Conservation (phyloP, 208 protist species). For the Balamuthia mandrillaris region DNA sequence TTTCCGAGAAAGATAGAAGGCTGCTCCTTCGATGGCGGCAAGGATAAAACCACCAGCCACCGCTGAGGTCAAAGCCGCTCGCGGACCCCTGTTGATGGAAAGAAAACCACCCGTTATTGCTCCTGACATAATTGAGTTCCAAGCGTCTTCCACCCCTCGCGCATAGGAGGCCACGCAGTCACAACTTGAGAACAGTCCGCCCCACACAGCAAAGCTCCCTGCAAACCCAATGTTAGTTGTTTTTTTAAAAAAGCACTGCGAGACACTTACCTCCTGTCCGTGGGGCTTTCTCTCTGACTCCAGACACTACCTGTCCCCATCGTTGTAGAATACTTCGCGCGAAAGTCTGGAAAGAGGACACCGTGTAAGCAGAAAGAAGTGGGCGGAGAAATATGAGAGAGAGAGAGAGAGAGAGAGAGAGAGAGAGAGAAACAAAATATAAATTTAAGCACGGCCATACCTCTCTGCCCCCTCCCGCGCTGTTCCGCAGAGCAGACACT, state of each 20-base stretch:
- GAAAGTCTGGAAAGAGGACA: not conserved
- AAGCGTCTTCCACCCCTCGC: slow-evolving; percentile 29
- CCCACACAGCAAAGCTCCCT: slow-evolving; percentile 35
- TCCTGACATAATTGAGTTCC: slow-evolving; percentile 39
- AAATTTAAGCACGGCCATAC: not conserved
- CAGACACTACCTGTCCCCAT: not conserved
- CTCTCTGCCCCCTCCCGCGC: not conserved
- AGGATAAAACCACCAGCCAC: too few species aligned
- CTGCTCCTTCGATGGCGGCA: too few species aligned
- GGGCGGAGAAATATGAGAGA: not conserved
- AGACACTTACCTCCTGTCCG: not conserved
- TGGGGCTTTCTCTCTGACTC: not conserved
- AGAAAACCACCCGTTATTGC: slow-evolving; percentile 18
- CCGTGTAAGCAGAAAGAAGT: not conserved
- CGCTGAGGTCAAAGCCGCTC: too few species aligned
- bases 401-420: not conserved
- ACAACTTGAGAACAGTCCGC: slow-evolving; percentile 35
- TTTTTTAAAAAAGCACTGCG: not conserved
- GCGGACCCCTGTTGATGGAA: too few species aligned
- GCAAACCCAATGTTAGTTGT: too few species aligned
- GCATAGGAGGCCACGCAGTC: slow-evolving; percentile 22
- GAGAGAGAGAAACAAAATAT: not conserved
- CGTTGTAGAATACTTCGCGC: slow-evolving; percentile 8
- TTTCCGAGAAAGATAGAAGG: too few species aligned
- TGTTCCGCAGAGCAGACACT: not conserved